A percentile compares a stretch with the other conserved stretches of the same genome.
Conservation (phyloP, 768 basidiomycete genomes). For the Lentinula aciculospora region DNA sequence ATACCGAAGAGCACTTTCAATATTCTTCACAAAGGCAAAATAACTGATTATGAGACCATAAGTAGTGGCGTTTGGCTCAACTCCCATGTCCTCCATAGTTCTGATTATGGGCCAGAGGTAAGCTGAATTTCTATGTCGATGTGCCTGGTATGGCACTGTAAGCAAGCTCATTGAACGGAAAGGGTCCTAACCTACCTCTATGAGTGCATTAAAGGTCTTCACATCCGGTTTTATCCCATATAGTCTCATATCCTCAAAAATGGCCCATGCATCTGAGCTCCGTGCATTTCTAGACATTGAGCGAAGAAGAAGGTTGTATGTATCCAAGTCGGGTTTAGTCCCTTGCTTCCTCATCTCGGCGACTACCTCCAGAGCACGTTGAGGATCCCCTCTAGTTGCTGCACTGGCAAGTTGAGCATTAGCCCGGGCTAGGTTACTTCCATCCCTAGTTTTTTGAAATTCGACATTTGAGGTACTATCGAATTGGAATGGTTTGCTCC, state of each 20-base stretch:
- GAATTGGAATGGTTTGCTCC: conserved; percentile 9
- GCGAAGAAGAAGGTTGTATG: conserved; percentile 54
- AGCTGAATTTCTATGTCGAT: conserved; percentile 29
- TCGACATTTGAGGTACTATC: conserved; percentile 13
- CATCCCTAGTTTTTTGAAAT: conserved; percentile 17
- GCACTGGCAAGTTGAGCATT: conserved; percentile 29
- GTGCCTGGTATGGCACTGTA: conserved; percentile 32
- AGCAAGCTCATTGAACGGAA: conserved; percentile 8
- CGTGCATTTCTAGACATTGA: conserved; percentile 38
- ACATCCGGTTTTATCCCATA: conserved; percentile 42
- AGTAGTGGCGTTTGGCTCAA: conserved; percentile 46
- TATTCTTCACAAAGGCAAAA: conserved; percentile 37
- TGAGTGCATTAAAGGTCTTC: conserved; percentile 51
- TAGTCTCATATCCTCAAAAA: conserved; percentile 63
- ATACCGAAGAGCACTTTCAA: conserved; percentile 62
- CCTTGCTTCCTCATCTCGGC: conserved; percentile 52
- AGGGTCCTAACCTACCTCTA: conserved; percentile 39
- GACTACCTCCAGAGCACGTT: conserved; percentile 38
- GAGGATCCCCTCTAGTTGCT: conserved; percentile 29
- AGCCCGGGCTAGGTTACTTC: conserved; percentile 21
- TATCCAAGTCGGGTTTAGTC: conserved; percentile 45
- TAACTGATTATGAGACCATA: conserved; percentile 50
- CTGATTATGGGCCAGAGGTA: conserved; percentile 45
- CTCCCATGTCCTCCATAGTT: conserved; percentile 45
- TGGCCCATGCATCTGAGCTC: conserved; percentile 53